Evolutionary conservation across 495 filamentous ascomycete species (phyloP).

Genomic region (Platismatia glauca): DNA sequence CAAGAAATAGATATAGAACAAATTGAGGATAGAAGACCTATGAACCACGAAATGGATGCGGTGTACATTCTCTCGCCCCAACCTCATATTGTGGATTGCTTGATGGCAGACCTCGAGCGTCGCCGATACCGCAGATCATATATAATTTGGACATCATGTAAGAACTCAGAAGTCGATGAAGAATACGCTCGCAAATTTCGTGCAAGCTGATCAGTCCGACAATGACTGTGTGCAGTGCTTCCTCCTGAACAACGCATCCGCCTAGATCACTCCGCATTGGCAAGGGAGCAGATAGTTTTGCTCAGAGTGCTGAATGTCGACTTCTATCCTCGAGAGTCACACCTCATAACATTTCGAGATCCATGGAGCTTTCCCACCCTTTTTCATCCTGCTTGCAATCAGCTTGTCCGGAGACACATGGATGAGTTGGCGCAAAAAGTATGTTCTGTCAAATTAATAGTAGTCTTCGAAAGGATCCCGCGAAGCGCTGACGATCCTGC

Average conservation of each 20-base stretch:
- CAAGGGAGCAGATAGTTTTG: conserved; percentile 61
- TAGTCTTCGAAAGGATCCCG: background rate
- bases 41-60: conserved; percentile 83
- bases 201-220: too few species aligned
- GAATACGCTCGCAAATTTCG: background rate
- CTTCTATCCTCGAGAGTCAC: conserved; percentile 85
- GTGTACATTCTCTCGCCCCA: conserved; percentile 82
- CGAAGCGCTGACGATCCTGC: conserved; percentile 21
- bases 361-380: conserved; percentile 90
- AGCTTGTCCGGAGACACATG: conserved; percentile 71
- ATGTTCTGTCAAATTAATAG: conserved; percentile 16
- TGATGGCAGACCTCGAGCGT: conserved; percentile 83
- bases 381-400: conserved; percentile 83
- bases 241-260: conserved; percentile 45
- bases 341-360: conserved; percentile 81
- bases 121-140: conserved; percentile 63
- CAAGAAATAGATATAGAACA: conserved; percentile 67
- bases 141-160: conserved; percentile 79
- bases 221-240: conserved; percentile 35
- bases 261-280: conserved; percentile 49
- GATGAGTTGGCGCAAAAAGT: conserved; percentile 81
- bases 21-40: conserved; percentile 72
- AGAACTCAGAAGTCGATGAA: conserved; percentile 24
- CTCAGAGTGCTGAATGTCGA: conserved; percentile 72
- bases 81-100: conserved; percentile 80